phyloP scores from a whole-genome alignment of 1,284 basidiomycete species.

The Tetrapyrgos nigripes region DNA sequence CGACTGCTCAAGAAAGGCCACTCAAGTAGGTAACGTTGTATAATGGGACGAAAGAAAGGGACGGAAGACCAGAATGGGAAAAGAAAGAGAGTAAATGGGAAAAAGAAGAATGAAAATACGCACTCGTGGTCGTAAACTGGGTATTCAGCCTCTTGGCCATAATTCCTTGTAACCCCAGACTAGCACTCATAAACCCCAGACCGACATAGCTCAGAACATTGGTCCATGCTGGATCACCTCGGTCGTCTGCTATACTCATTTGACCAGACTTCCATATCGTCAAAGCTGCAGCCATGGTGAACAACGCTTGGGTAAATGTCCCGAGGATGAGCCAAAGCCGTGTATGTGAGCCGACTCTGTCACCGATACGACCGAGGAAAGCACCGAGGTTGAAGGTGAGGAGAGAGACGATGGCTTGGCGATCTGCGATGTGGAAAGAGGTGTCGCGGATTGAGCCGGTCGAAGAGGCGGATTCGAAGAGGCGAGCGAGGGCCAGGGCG shows the following conservation, averaged over 20 bases:
- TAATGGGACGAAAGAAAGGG: no score
- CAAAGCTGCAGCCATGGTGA: constrained; percentile 63
- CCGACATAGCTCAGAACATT: constrained; percentile 57
- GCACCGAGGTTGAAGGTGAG: constrained; percentile 65
- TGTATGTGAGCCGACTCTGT: constrained; percentile 58
- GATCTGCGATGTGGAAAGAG: constrained; percentile 65
- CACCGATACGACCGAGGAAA: constrained; percentile 27
- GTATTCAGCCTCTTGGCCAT: constrained; percentile 68
- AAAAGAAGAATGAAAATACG: constrained; percentile 21
- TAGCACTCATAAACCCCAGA: constrained; percentile 65
- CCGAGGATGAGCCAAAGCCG: constrained; percentile 64
- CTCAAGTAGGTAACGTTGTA: no score
- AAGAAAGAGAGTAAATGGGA: no score
- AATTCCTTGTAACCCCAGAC: constrained; percentile 68
- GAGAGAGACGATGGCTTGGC: constrained; percentile 68
- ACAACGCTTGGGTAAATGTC: constrained; percentile 62
- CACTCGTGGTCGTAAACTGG: constrained; percentile 65
- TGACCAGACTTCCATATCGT: constrained; percentile 54
- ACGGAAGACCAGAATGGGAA: no score
- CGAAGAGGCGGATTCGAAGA: constrained; percentile 49
- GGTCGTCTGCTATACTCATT: constrained; percentile 46
- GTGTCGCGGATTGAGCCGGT: constrained; percentile 36
- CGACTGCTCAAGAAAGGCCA: no score
- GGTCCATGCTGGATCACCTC: constrained; percentile 61
- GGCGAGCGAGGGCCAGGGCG: constrained; percentile 45